These are phyloP conservation scores for Penicillium nordicum DNA, from an alignment of 2,329 filamentous ascomycete species.

Conservation along the genomic window DNA sequence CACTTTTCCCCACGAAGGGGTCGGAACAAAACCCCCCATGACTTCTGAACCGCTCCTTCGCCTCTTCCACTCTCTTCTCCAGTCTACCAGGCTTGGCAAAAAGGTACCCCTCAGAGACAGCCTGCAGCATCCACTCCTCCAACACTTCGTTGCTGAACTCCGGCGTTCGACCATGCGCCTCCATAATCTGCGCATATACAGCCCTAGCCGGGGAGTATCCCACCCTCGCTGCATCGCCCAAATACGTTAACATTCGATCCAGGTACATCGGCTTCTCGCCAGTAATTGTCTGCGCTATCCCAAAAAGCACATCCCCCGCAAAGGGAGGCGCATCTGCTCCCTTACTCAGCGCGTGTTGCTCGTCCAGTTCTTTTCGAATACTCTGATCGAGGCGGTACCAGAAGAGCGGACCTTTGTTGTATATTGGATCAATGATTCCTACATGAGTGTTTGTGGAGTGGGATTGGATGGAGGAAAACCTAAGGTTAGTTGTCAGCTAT, in stretches of 20 bases:
- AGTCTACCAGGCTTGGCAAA: conserved; percentile 13
- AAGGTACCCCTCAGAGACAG: conserved; percentile 25
- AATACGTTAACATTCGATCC: conserved; percentile 21
- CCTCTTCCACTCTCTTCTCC: conserved; percentile 11
- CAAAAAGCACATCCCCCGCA: conserved; percentile 25
- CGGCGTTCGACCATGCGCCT: conserved; percentile 17
- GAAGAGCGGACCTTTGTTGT: conserved; percentile 29
- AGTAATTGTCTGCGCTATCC: conserved; percentile 28
- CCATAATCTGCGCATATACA: conserved; percentile 26
- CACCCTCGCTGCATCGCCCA: conserved; percentile 21
- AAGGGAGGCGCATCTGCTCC: conserved; percentile 11
- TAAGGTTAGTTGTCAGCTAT: not conserved
- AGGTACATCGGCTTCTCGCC: conserved; percentile 22
- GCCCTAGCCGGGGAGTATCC: conserved; percentile 26
- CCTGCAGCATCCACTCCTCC: conserved; percentile 24
- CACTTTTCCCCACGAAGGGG: conserved; percentile 21
- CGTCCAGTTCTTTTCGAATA: conserved; percentile 24
- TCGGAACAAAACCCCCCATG: conserved; percentile 25
- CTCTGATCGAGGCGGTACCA: conserved; percentile 27
- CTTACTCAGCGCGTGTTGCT: conserved; percentile 20
- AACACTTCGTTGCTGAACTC: conserved; percentile 18
- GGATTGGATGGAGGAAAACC: conserved; percentile 21
- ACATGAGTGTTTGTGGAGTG: conserved; percentile 9
- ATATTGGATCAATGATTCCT: conserved; percentile 25
- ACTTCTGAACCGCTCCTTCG: conserved; percentile 19